Evolutionary conservation across 225 moss, liverwort and hornwort genomes (phyloP), one percentile per base, ranked within the genome.

Genomic region (Takakia lepidozioides): DNA sequence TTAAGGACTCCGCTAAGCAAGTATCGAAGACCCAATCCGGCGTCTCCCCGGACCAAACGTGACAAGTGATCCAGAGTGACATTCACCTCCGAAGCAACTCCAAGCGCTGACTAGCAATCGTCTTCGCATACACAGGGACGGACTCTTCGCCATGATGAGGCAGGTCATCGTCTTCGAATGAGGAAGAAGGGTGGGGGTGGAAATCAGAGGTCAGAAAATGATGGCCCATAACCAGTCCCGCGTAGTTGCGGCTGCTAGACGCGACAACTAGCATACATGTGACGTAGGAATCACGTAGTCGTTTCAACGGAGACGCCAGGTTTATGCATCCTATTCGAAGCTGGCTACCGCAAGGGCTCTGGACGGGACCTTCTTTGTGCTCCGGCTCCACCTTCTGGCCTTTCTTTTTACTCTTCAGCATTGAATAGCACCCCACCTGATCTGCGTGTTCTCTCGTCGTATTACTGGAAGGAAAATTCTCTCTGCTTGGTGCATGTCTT

Each of bases 211-310:
- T 38, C 10, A 52, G 37, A 24, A 52, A 52, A 25, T 52, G 52
- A 25, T 52, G 36, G 25, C 52, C 52, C 52, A 38, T 52, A 8
- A 52, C 52, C 14, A 52, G 52, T 24, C 52, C 52, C 34, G 22
- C 52, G 38, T 52, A 38, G 52, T 38, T 52, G 7, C 52, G 36
- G 16, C 37, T 38, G 36, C 30, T 51, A 7, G 52, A 52, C 17
- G 52, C 52, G 10, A 38, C 52, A 14, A 52, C 25, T 38, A 52
- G 38, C 52, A 52, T 52, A 6, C 52, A 52, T 8, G 38, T 25
- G 10, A 52, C 52, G 38, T 52, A 52, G 4, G 52, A 52, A 25
- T 52, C 37, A 6, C 52, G 52, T 22, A 52, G 14, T 35, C 52
- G 30, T 17, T 38, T 52, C 36, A 52, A 15, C 2, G 52, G 38